These are phyloP conservation scores for Jaminaea rosea DNA, from an alignment of 1,284 basidiomycete genomes.

Conservation along the genomic window DNA sequence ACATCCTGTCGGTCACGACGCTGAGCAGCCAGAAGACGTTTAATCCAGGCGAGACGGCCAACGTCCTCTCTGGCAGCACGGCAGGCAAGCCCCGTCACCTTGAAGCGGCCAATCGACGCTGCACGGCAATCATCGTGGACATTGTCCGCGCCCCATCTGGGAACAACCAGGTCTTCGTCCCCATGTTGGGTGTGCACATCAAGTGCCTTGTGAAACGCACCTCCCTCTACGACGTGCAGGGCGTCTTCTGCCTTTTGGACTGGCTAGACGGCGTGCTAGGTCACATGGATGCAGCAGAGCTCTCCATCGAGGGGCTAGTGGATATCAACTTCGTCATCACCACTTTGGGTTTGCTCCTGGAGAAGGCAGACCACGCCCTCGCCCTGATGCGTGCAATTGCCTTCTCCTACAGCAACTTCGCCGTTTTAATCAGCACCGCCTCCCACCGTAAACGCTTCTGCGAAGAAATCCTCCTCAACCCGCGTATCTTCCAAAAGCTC, in stretches of 20 bases:
- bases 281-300: conserved; percentile 37
- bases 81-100: conserved; percentile 41
- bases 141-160: conserved; percentile 29
- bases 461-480: conserved; percentile 37
- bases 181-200: conserved; percentile 37
- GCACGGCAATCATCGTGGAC: conserved; percentile 41
- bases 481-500: conserved; percentile 36
- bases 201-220: conserved; percentile 39
- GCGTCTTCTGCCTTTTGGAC: conserved; percentile 41
- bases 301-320: conserved; percentile 22
- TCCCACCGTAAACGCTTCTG: conserved; percentile 31
- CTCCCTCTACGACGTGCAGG: conserved; percentile 41
- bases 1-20: conserved; percentile 41
- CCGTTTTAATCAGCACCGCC: conserved; percentile 23
- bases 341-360: conserved; percentile 31
- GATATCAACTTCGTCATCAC: conserved; percentile 38
- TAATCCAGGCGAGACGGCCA: conserved; percentile 42
- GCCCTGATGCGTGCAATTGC: conserved; percentile 41
- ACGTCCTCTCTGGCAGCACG: conserved; percentile 38
- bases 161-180: conserved; percentile 27
- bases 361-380: conserved; percentile 39
- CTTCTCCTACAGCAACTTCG: conserved; percentile 43
- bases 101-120: conserved; percentile 40
- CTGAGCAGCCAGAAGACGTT: conserved; percentile 44
- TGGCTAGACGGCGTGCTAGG: conserved; percentile 39